Evolutionary conservation across 2,329 filamentous ascomycete genomes (phyloP).

Genomic region (Colletotrichum somersetense): DNA sequence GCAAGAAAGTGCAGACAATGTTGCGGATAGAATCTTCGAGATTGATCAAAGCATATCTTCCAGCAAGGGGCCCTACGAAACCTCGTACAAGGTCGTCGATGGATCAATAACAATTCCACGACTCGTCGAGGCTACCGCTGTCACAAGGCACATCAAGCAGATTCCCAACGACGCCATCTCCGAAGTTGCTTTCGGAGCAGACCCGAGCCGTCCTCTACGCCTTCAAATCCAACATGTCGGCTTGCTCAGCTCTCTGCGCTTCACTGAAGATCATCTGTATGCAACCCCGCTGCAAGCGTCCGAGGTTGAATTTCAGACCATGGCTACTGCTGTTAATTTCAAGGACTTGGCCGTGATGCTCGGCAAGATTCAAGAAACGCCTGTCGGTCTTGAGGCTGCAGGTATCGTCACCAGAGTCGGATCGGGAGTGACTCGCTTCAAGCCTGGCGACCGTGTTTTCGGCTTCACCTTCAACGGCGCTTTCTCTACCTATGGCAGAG

Average conservation of each 20-base stretch:
- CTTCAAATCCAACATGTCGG: slow-evolving; percentile 13
- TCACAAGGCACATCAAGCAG: neutral
- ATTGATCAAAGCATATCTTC: neutral
- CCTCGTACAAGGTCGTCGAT: neutral
- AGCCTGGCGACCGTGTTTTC: slow-evolving; percentile 48
- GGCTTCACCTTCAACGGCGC: slow-evolving; percentile 37
- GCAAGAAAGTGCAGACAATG: neutral
- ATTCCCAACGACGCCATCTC: neutral
- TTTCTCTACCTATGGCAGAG: slow-evolving; percentile 43
- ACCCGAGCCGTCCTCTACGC: neutral
- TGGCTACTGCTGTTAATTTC: slow-evolving; percentile 46
- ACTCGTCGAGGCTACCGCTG: neutral
- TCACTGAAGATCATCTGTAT: slow-evolving; percentile 3
- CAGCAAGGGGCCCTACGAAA: neutral
- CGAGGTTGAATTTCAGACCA: slow-evolving; percentile 46
- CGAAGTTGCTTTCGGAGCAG: slow-evolving; percentile 1
- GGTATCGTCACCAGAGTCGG: slow-evolving; percentile 51
- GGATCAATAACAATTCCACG: neutral
- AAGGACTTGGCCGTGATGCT: slow-evolving; percentile 45
- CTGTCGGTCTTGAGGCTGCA: slow-evolving; percentile 49
- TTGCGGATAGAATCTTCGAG: neutral
- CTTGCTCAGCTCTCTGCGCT: slow-evolving; percentile 3
- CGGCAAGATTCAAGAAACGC: slow-evolving; percentile 43
- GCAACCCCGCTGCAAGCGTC: slow-evolving; percentile 26
- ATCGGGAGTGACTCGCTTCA: slow-evolving; percentile 45